Evolutionary conservation across 2,329 filamentous ascomycete genomes (phyloP).

Genomic region (Ophiostoma montium): DNA sequence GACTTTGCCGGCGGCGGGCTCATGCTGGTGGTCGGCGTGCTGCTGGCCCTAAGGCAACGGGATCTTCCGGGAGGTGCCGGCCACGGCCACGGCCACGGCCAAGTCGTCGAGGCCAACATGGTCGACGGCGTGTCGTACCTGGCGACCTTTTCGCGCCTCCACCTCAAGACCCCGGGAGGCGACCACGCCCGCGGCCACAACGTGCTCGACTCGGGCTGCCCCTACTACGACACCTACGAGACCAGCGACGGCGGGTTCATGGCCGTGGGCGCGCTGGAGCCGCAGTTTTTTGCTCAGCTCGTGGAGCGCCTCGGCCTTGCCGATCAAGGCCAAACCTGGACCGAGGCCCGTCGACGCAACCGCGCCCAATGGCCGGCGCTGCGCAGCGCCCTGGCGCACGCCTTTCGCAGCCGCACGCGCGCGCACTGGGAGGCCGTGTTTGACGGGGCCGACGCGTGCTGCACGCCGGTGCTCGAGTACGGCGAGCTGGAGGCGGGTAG

Average conservation of each 20-base stretch:
- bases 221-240: slow-evolving; percentile 82
- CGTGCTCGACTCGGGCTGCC: slow-evolving; percentile 67
- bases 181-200: slow-evolving; percentile 55
- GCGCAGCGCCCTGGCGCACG: slow-evolving; percentile 40
- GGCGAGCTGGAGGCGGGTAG: slow-evolving; percentile 48
- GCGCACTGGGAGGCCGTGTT: slow-evolving; percentile 75
- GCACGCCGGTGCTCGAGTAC: slow-evolving; percentile 72
- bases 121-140: slow-evolving; percentile 78
- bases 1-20: slow-evolving; percentile 88
- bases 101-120: slow-evolving; percentile 95
- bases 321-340: slow-evolving; percentile 26
- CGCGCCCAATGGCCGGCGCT: slow-evolving; percentile 54
- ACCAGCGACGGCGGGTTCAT: slow-evolving; percentile 67
- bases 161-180: slow-evolving; percentile 49
- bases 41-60: slow-evolving; percentile 58
- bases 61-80: slow-evolving; percentile 23
- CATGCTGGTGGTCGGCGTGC: slow-evolving; percentile 65
- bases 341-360: slow-evolving; percentile 42
- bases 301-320: slow-evolving; percentile 51
- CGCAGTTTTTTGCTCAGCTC: slow-evolving; percentile 63
- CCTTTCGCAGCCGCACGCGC: slow-evolving; percentile 57
- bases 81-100: slow-evolving; percentile 51
- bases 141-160: slow-evolving; percentile 61
- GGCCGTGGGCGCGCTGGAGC: slow-evolving; percentile 83
- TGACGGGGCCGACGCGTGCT: slow-evolving; percentile 83